phyloP scores from a whole-genome alignment of 2,329 filamentous ascomycete genomes.

The Aspergillus sp. region DNA sequence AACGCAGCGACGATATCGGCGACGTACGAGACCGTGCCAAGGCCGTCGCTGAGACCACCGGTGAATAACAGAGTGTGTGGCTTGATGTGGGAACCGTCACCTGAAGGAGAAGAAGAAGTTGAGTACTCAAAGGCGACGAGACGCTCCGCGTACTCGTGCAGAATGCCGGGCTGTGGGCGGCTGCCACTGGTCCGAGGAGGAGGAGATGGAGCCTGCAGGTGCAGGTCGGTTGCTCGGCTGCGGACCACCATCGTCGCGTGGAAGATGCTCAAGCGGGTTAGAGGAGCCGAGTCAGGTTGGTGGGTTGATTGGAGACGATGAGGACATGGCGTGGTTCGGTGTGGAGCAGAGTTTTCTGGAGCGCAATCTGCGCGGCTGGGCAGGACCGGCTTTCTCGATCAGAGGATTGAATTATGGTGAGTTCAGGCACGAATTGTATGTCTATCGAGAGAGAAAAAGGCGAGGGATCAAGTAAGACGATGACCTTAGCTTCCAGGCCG shows the following conservation, averaged over 20 bases:
- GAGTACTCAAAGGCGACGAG: slow-evolving; percentile 11
- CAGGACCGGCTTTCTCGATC: not conserved
- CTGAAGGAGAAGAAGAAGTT: not conserved
- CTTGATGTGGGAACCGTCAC: slow-evolving; percentile 23
- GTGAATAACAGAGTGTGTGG: slow-evolving; percentile 61
- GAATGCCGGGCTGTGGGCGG: not conserved
- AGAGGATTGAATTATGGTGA: too few species aligned
- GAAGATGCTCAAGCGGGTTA: not conserved
- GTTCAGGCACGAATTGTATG: too few species aligned
- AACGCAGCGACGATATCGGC: slow-evolving; percentile 55
- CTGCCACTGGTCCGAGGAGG: not conserved
- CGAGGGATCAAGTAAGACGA: too few species aligned
- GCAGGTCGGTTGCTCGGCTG: not conserved
- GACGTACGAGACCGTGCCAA: slow-evolving; percentile 60
- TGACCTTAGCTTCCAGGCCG: too few species aligned
- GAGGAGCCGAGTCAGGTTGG: not conserved
- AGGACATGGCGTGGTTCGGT: not conserved
- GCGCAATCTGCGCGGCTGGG: not conserved
- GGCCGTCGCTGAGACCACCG: slow-evolving; percentile 62
- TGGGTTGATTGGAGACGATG: not conserved
- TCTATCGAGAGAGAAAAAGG: too few species aligned
- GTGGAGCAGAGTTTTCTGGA: not conserved
- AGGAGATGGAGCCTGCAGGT: not conserved
- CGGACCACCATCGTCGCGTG: not conserved
- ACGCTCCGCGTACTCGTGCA: slow-evolving; percentile 7